Evolutionary conservation across 1,284 basidiomycete species (phyloP).

Genomic region (Hymenochaete sp.): DNA sequence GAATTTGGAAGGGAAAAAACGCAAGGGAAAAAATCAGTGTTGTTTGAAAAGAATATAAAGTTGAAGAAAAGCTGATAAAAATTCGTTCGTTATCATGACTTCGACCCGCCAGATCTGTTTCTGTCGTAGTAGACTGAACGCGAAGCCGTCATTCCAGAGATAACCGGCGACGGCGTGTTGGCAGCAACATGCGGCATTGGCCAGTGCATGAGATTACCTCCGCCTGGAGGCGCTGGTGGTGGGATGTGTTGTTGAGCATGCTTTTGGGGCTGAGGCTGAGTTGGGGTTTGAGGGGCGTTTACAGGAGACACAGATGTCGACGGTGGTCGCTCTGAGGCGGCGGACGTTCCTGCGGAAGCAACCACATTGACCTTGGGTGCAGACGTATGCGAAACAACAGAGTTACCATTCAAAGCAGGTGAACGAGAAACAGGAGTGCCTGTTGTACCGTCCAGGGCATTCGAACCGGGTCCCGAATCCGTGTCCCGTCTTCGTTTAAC

Average conservation of each 20-base stretch:
- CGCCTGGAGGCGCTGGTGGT: conserved; percentile 13
- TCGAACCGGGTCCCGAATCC: conserved; percentile 6
- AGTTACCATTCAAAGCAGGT: conserved; percentile 1
- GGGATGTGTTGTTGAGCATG: conserved; percentile 7
- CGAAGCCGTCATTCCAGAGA: conserved; percentile 5
- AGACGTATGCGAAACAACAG: conserved; percentile 2
- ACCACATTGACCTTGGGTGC: conserved; percentile 13
- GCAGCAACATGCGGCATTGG: conserved; percentile 17
- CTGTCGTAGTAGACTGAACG: conserved; percentile 16
- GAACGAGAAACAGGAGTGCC: neutral
- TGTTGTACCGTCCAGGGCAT: neutral
- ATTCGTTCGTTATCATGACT: neutral
- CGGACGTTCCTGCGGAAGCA: conserved; percentile 10
- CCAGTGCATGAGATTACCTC: conserved; percentile 16
- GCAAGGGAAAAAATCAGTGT: no score
- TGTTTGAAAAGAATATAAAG: neutral
- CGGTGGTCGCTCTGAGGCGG: conserved; percentile 7
- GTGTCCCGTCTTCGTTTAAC: conserved; percentile 15
- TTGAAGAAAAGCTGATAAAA: neutral
- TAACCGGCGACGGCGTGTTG: conserved; percentile 15
- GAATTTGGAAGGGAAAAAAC: no score
- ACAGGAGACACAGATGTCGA: conserved; percentile 14
- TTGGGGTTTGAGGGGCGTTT: neutral
- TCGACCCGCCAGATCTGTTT: conserved; percentile 7
- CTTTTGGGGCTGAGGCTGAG: neutral